Evolutionary conservation across 2,329 filamentous ascomycete genomes (phyloP), one percentile per base, ranked within the genome.

Genomic region (Metarhizium sp.): DNA sequence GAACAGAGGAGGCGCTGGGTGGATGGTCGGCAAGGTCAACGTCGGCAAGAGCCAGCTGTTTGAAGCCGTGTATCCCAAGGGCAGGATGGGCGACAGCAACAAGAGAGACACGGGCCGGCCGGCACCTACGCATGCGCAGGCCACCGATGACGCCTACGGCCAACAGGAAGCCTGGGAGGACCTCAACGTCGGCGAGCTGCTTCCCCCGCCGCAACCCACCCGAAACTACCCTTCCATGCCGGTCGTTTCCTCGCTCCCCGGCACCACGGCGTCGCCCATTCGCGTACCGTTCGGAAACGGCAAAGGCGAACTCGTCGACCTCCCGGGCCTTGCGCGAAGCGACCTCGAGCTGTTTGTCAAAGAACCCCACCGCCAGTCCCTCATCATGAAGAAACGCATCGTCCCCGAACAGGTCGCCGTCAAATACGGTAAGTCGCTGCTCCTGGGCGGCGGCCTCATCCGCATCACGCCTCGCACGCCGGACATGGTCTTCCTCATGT

Each of bases 11-110:
- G 92, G 92, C 4, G 94, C 86, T 16, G 86, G 88, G 16, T 99
- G 94, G 92, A 86, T 99, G 77, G 88, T 99, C 2, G 94, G 94
- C n/a, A 97, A 96, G 70, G 90, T 91, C 59, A 99, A 99, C 66
- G 95, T 97, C 2, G 95, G 94, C 29, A 99, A 99, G 72, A 97
- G 92, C 63, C 87, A 87, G 65, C 79, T 99, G 2, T 95, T 97
- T 58, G 86, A 94, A 62, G 81, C 85, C 4, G 84, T 96, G 7
- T 96, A 92, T 64, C 92, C 95, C 4, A 92, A 88, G 76, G 85
- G 84, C 30, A 78, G 77, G 40, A 78, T 77, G 72, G 75, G 71
- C 56, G 61, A 64, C 11, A 51, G 47, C 5, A 63, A 59, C 34
- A 53, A 57, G 34, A 53, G 51, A 2, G 53, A 52, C 7, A 51